Conservation (phyloP, 2,329 filamentous ascomycete genomes). For the Cordyceps cicadae region DNA sequence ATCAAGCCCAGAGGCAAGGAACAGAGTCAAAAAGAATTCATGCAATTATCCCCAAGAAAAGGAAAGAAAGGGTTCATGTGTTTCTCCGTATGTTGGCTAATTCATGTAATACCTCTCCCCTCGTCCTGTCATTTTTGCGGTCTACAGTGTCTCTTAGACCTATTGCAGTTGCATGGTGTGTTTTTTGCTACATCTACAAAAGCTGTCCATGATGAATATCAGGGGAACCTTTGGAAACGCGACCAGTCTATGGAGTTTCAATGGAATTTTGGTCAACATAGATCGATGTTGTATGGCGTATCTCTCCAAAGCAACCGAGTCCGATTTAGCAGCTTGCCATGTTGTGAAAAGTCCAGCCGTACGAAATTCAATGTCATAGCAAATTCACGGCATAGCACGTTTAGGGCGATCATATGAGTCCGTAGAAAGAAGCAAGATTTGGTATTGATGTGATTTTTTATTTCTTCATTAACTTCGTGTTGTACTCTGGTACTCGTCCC, state of each 20-base stretch:
- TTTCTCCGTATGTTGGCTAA: not conserved
- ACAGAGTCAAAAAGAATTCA: not conserved
- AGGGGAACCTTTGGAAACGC: too few relatives aligned
- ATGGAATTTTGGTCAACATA: too few relatives aligned
- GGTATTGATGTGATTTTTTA: constrained; percentile 9
- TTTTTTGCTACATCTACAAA: too few relatives aligned
- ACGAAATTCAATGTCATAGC: too few relatives aligned
- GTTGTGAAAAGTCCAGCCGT: too few relatives aligned
- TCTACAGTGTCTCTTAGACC: too few relatives aligned
- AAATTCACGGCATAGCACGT: not conserved
- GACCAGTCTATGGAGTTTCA: too few relatives aligned
- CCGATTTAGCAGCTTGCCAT: too few relatives aligned
- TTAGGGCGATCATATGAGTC: not conserved
- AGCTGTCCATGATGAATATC: too few relatives aligned
- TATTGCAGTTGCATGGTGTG: too few relatives aligned
- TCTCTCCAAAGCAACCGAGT: too few relatives aligned
- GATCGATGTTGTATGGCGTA: too few relatives aligned
- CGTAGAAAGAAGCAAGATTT: not conserved
- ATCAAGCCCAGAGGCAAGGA: not conserved
- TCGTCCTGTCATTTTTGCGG: not conserved
- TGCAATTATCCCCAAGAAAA: not conserved
- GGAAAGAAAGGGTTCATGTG: not conserved
- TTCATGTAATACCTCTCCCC: not conserved
- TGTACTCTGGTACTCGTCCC: constrained; percentile 12
- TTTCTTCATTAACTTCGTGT: constrained; percentile 14